These are phyloP conservation scores for Tetradesmus lagerheimii DNA, from an alignment of 139 green algal genomes.

Conservation along the genomic window DNA sequence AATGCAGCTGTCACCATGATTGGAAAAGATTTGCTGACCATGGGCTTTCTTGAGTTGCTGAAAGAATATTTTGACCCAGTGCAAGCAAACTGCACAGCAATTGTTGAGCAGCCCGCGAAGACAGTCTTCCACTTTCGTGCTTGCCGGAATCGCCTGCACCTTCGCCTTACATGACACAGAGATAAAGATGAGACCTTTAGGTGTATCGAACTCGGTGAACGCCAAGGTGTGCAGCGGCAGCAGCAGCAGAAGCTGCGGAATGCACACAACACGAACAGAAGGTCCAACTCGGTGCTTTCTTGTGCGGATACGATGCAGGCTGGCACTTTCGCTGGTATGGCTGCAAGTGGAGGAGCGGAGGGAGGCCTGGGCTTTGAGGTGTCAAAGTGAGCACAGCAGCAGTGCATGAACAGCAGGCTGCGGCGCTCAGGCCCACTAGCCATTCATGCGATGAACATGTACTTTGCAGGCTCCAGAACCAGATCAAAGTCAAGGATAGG, in stretches of 20 bases:
- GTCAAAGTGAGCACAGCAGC: slow-evolving; percentile 23
- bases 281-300: background rate
- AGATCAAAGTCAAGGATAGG: slow-evolving; percentile 27
- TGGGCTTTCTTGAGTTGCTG: too few relatives aligned
- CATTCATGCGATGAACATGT: background rate
- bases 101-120: background rate
- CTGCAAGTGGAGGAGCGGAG: background rate
- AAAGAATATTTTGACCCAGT: too few relatives aligned
- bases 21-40: background rate
- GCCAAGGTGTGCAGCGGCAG: background rate
- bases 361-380: slow-evolving; percentile 4
- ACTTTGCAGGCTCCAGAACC: slow-evolving; percentile 35
- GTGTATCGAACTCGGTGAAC: background rate
- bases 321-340: background rate
- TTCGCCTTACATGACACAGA: background rate
- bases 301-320: background rate
- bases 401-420: slow-evolving; percentile 10
- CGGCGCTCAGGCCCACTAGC: background rate
- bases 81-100: background rate
- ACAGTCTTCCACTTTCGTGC: background rate
- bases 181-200: background rate
- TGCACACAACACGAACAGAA: background rate
- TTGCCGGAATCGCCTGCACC: background rate
- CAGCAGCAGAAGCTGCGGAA: background rate
- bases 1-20: too few relatives aligned